Base-by-base conservation (phyloP, 2,329 filamentous ascomycete genomes). In the Colletotrichum camelliae region DNA sequence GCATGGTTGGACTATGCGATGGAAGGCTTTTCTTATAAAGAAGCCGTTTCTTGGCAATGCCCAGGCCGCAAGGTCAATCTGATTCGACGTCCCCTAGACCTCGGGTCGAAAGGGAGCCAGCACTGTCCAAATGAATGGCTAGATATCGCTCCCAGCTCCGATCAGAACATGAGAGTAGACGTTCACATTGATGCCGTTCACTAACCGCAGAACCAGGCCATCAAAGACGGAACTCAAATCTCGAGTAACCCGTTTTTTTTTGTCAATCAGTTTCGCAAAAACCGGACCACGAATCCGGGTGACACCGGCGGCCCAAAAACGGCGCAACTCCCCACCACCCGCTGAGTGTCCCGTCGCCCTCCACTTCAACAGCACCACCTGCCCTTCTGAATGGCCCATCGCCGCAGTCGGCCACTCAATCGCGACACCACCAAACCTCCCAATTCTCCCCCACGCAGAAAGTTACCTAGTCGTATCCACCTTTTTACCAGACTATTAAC, bases 291-390 rank as follows among this genome's bases (percentile, higher is more conserved):
- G 10, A 6, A 18, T 21, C 43, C 43, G 43, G 43, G 18, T 48
- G 43, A 48, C 18, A 48, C 43, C 43, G 43, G 43, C 43, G 43
- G 43, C 43, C 43, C 43, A 21, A 48, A 52, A 71, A 66, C 67
- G 72, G 61, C 67, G 48, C 72, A 29, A 74, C 43, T 68, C 69
- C 72, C 72, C 68, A 75, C 55, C 39, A 61, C n/a, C 29, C 27
- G 6, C 35, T 35, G 48, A 31, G 39, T 21, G 31, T 31, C 31
- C 31, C 31, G 31, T 31, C 31, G 31, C 70, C 66, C 65, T 70
- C 71, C 67, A 65, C 48, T 58, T 70, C 35, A 13, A 16, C 43
- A 5, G 24, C 27, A 29, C 27, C 13, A 29, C 55, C 27, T 58
- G 55, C 55, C 27, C 27, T 12, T 21, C 24, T 66, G 35, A 74